Evolutionary conservation across 2,329 filamentous ascomycete species (phyloP).

Genomic region (Dothidotthia symphoricarpi): DNA sequence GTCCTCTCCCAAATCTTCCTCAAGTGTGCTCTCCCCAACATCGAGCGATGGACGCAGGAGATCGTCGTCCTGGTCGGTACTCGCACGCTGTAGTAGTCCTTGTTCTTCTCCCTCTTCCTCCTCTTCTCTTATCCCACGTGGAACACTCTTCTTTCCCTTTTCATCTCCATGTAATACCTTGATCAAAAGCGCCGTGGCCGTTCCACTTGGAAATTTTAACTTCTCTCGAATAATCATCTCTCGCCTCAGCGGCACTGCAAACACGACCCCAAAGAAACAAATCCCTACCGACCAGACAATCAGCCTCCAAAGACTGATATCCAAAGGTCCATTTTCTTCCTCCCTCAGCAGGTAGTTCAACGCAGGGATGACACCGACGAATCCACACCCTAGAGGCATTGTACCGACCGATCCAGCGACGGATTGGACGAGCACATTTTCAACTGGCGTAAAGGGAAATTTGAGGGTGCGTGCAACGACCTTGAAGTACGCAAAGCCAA

Average conservation of each 20-base stretch:
- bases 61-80: conserved; percentile 21
- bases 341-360: conserved; percentile 79
- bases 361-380: conserved; percentile 91
- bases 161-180: conserved; percentile 73
- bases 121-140: conserved; percentile 3
- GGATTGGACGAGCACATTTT: conserved; percentile 95
- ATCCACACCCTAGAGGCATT: conserved; percentile 93
- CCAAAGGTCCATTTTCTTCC: conserved; percentile 75
- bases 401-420: conserved; percentile 94
- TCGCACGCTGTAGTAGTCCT: conserved; percentile 33
- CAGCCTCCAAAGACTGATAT: conserved; percentile 70
- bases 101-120: conserved; percentile 28
- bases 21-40: conserved; percentile 16
- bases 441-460: conserved; percentile 85
- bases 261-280: conserved; percentile 95
- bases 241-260: conserved; percentile 84
- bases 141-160: conserved; percentile 16
- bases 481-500: conserved; percentile 94
- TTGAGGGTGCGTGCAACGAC: conserved; percentile 68
- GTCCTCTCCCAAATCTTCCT: conserved; percentile 33
- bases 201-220: conserved; percentile 90
- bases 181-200: conserved; percentile 92
- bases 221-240: conserved; percentile 94
- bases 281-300: conserved; percentile 89
- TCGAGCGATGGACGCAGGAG: conserved; percentile 19